phyloP scores from a whole-genome alignment of 2,329 filamentous ascomycete species.

The Xylaria digitata region DNA sequence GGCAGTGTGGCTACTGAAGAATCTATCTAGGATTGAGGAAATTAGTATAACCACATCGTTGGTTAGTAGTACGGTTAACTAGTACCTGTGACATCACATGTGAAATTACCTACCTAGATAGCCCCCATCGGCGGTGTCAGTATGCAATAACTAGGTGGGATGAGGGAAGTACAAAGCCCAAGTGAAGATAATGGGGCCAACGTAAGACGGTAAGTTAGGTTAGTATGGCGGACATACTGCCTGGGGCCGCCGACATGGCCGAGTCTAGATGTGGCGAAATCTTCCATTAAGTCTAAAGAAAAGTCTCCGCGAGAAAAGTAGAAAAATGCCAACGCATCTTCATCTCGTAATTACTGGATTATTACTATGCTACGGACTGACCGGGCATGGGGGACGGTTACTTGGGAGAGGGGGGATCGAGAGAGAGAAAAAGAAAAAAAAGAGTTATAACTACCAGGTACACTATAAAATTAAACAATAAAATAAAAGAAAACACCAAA shows the following conservation, averaged over 20 bases:
- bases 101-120: not conserved
- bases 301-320: slow-evolving; percentile 14
- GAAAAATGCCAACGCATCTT: slow-evolving; percentile 26
- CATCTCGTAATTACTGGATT: not conserved
- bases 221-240: no score
- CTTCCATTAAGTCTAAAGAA: not conserved
- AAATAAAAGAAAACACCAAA: not conserved
- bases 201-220: not conserved
- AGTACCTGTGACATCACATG: not conserved
- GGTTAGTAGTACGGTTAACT: no score
- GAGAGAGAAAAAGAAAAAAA: not conserved
- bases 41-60: not conserved
- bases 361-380: not conserved
- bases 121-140: not conserved
- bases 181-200: not conserved
- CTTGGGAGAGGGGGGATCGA: no score
- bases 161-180: not conserved
- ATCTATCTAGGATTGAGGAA: not conserved
- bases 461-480: not conserved
- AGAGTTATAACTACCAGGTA: no score
- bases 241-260: not conserved
- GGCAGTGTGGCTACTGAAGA: slow-evolving; percentile 14
- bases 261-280: not conserved
- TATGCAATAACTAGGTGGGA: not conserved
- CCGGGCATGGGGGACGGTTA: not conserved